phyloP scores from a whole-genome alignment of 331 rosid genomes.

The Rhamnella rubrinervis region DNA sequence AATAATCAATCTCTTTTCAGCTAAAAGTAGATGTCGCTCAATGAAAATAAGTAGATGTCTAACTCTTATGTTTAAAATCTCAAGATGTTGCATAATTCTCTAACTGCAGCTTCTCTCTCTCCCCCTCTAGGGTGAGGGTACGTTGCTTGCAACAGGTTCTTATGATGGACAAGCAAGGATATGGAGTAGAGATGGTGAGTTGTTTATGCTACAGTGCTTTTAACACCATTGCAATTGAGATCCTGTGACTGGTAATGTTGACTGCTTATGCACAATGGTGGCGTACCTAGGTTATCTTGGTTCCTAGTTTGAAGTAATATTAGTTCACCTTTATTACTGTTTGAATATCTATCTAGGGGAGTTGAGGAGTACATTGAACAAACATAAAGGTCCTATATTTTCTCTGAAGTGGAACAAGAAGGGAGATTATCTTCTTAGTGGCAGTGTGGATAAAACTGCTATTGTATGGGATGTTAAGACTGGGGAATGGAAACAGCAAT shows the following conservation, averaged over 20 bases:
- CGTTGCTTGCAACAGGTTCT: conserved; percentile 94
- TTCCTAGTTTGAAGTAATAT: not conserved
- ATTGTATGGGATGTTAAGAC: conserved; percentile 94
- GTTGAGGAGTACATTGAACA: conserved; percentile 68
- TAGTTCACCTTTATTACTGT: conserved; percentile 6
- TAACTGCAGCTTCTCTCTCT: not conserved
- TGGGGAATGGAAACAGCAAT: conserved; percentile 95
- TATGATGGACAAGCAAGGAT: conserved; percentile 98
- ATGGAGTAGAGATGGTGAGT: conserved; percentile 81
- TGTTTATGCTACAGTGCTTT: conserved; percentile 8
- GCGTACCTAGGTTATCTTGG: not conserved
- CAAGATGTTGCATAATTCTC: not conserved
- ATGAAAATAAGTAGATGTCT: not conserved
- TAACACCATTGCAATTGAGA: not conserved
- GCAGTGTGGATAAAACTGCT: conserved; percentile 95
- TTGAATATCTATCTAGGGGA: conserved; percentile 61
- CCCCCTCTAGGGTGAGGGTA: conserved; percentile 71
- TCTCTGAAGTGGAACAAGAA: conserved; percentile 98
- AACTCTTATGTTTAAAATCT: not conserved
- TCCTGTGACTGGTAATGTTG: not conserved
- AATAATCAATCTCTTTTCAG: not conserved
- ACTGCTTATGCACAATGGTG: not conserved
- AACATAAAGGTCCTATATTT: conserved; percentile 94
- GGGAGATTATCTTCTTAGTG: conserved; percentile 95
- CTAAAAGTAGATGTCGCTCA: not conserved